Evolutionary conservation across 352 stramenopile species (phyloP), one percentile per base, ranked within the genome.

Genomic region (Phytopythium sindhum): DNA sequence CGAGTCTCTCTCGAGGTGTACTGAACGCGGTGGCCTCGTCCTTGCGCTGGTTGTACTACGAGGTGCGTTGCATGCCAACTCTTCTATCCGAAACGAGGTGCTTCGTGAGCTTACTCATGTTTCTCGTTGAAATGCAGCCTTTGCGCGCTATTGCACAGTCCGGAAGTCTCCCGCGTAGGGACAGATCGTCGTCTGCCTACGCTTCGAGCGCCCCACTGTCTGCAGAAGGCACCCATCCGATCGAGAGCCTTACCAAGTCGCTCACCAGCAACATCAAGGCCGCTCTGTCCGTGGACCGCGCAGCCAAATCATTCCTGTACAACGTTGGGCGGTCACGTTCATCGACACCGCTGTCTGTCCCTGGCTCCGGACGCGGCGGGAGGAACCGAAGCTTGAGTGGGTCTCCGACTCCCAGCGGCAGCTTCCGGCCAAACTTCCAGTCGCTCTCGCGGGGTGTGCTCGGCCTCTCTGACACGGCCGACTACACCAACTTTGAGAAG

Each of bases 401-500:
- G 41, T 65, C 68, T 28, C 68, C 69, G 4, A 42, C 41, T 11
- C 65, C 67, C 26, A 39, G 67, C 53, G 59, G 75, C 59, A 69
- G 67, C 29, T 69, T 69, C 58, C 70, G 73, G 29, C 23, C 56
- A 65, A 26, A 71, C 67, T 50, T 56, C 45, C 50, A 77, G 65
- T 62, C 74, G 47, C 53, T 63, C 29, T 70, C 63, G 12, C 72
- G 62, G 63, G 70, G 60, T 35, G 65, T 78, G 62, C 76, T 75
- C 26, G 74, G 61, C 15, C 70, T 83, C 7, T 67, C 74, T 1
- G 79, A 89, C n/a, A 75, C 70, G 10, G 67, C 73, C 0, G 77
- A 90, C 44, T 92, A 85, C 61, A 89, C 85, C 45, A 90, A 75
- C 9, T 91, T 95, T 60, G 87, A 93, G 56, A 95, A 95, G 66